Conservation (phyloP, 345 rosid genomes). For the Theobroma cacao region DNA sequence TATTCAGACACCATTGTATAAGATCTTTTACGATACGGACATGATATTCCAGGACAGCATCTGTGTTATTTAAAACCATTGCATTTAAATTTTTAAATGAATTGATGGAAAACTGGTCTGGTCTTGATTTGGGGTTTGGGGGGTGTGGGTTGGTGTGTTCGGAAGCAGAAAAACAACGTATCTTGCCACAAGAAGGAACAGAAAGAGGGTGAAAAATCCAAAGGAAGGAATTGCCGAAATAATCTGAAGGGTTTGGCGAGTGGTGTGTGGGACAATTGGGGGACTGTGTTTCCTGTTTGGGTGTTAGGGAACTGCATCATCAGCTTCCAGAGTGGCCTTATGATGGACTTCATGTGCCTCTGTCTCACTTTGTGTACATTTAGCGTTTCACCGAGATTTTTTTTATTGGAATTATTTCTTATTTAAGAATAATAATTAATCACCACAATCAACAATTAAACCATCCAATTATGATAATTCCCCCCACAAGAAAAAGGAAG, state of each 20-base stretch:
- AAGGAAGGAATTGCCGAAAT: conserved; percentile 2
- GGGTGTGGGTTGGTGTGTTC: background rate
- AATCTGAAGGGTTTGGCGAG: background rate
- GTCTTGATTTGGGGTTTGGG: background rate
- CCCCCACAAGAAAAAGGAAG: no score
- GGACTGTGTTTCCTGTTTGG: conserved; percentile 8
- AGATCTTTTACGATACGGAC: no score
- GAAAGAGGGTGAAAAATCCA: background rate
- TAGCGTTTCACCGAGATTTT: background rate
- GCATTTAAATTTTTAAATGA: conserved; percentile 10
- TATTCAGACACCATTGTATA: no score
- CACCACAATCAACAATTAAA: no score
- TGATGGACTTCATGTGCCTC: conserved; percentile 19
- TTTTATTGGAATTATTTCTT: background rate
- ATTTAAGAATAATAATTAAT: no score
- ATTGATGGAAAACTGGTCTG: background rate
- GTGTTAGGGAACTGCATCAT: conserved; percentile 22
- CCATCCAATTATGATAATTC: no score
- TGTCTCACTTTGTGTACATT: background rate
- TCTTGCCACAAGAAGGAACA: conserved; percentile 8
- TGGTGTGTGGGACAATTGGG: background rate
- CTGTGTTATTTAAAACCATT: no score
- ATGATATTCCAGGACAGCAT: no score
- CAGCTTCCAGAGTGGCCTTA: conserved; percentile 17
- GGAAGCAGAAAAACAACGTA: background rate